Evolutionary conservation across 805 yeast genomes (phyloP).

Genomic region (Suhomyces sp.): DNA sequence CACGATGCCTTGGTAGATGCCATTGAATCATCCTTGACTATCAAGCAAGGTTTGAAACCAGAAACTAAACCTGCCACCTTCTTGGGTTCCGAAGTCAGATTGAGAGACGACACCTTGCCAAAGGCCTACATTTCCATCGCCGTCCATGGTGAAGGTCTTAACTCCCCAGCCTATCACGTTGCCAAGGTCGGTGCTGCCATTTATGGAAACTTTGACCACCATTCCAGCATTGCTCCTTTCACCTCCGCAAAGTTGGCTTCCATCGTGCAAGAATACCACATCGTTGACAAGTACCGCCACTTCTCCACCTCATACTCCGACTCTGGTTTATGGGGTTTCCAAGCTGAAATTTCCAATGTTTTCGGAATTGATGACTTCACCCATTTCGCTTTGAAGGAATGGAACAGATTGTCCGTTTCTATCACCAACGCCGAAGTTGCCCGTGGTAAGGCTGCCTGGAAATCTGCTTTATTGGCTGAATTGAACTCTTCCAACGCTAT

Average conservation of each 20-base stretch:
- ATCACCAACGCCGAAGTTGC: constrained; percentile 75
- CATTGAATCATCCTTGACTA: constrained; percentile 50
- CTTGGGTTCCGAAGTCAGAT: constrained; percentile 83
- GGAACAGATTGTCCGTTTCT: constrained; percentile 81
- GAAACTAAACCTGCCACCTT: constrained; percentile 55
- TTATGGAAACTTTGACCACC: constrained; percentile 53
- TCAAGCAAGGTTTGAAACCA: constrained; percentile 53
- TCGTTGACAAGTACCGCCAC: constrained; percentile 70
- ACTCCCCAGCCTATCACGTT: constrained; percentile 64
- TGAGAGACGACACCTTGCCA: constrained; percentile 85
- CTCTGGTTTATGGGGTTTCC: constrained; percentile 83
- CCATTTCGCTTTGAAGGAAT: constrained; percentile 80
- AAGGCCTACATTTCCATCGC: constrained; percentile 77
- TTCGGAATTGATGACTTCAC: constrained; percentile 67
- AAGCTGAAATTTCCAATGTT: constrained; percentile 62
- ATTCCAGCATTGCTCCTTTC: constrained; percentile 48
- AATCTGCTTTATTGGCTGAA: constrained; percentile 56
- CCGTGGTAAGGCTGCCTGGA: constrained; percentile 71
- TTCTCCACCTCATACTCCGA: constrained; percentile 73
- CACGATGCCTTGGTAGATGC: constrained; percentile 71
- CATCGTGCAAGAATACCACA: constrained; percentile 67
- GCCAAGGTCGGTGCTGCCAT: constrained; percentile 73
- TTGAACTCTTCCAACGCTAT: constrained; percentile 50
- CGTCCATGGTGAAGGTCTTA: constrained; percentile 65
- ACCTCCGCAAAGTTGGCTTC: constrained; percentile 69